A percentile compares a stretch with the other conserved stretches of the same genome.
Evolutionary conservation across 352 stramenopile genomes (phyloP).

Genomic region (Phytophthora chlamydospora): DNA sequence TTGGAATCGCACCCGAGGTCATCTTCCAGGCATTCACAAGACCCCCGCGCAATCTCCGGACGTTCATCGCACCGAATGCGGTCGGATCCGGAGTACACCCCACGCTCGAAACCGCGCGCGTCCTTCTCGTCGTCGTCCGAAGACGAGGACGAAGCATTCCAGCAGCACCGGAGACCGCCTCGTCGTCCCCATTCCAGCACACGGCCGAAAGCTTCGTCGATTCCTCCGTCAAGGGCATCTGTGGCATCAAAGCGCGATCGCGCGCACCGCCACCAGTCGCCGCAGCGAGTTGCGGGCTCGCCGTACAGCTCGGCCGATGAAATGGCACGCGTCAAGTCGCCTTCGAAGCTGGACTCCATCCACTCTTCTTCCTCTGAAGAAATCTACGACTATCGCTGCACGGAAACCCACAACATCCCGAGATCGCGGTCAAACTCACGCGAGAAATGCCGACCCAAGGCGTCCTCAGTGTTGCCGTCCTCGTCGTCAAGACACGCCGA

Average conservation of each 20-base stretch:
- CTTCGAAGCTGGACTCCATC: slow-evolving; percentile 13
- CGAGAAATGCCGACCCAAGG: slow-evolving; percentile 13
- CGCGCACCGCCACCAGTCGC: slow-evolving; percentile 13
- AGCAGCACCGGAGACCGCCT: slow-evolving; percentile 9
- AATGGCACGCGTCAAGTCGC: slow-evolving; percentile 14
- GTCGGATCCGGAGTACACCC: slow-evolving; percentile 13
- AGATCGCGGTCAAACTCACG: slow-evolving; percentile 3
- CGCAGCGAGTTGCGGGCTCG: slow-evolving; percentile 1
- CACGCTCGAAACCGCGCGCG: slow-evolving; percentile 7
- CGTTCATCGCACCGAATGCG: slow-evolving; percentile 6
- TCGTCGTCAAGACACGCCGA: neutral
- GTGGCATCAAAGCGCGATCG: slow-evolving; percentile 8
- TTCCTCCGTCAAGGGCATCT: slow-evolving; percentile 13
- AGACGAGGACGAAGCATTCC: slow-evolving; percentile 15
- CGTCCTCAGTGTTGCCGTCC: slow-evolving; percentile 3
- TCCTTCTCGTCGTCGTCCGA: slow-evolving; percentile 15
- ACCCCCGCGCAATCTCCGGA: neutral
- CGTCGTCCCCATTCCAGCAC: slow-evolving; percentile 8
- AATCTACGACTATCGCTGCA: slow-evolving; percentile 1
- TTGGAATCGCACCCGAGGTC: slow-evolving; percentile 7
- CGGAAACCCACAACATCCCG: neutral
- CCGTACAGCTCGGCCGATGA: slow-evolving; percentile 10
- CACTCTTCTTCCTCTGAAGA: slow-evolving; percentile 4
- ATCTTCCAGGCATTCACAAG: neutral
- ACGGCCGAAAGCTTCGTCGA: slow-evolving; percentile 24